phyloP scores from a whole-genome alignment of 495 filamentous ascomycete species.

The Tuber umbilicatum region DNA sequence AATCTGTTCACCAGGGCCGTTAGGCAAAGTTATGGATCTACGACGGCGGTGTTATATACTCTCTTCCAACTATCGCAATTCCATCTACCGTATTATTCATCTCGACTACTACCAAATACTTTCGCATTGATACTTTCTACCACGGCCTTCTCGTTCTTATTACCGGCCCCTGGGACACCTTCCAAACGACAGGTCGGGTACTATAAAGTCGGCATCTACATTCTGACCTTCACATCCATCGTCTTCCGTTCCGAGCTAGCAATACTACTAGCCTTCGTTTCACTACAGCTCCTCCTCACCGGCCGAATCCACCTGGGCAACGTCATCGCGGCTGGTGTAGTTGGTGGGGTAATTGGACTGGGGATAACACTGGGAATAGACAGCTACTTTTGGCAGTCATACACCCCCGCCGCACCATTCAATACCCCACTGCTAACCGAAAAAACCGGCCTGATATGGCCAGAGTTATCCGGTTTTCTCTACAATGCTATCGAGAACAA shows the following conservation, averaged over 20 bases:
- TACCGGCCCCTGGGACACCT: slow-evolving; percentile 50
- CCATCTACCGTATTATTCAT: slow-evolving; percentile 89
- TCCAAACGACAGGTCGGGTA: slow-evolving; percentile 41
- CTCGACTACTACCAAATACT: slow-evolving; percentile 88
- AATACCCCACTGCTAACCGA: slow-evolving; percentile 36
- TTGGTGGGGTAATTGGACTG: slow-evolving; percentile 58
- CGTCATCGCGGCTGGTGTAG: slow-evolving; percentile 62
- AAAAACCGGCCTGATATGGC: slow-evolving; percentile 64
- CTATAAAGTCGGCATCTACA: slow-evolving; percentile 55
- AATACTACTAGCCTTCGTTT: slow-evolving; percentile 61
- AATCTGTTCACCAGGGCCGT: slow-evolving; percentile 58
- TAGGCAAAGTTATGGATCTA: slow-evolving; percentile 59
- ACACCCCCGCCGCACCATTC: slow-evolving; percentile 38
- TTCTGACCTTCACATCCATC: slow-evolving; percentile 74
- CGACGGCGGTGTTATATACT: slow-evolving; percentile 72
- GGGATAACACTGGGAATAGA: slow-evolving; percentile 65
- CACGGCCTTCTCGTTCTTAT: slow-evolving; percentile 60
- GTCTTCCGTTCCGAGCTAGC: slow-evolving; percentile 88
- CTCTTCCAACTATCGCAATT: slow-evolving; percentile 82
- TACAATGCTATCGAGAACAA: slow-evolving; percentile 80
- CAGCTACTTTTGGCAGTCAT: slow-evolving; percentile 80
- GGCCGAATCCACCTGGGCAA: slow-evolving; percentile 52
- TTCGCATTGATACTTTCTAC: slow-evolving; percentile 84
- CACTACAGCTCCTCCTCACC: slow-evolving; percentile 53
- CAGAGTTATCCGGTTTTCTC: slow-evolving; percentile 79